phyloP scores from a whole-genome alignment of 345 rosid species.

The Trapa bicornis region DNA sequence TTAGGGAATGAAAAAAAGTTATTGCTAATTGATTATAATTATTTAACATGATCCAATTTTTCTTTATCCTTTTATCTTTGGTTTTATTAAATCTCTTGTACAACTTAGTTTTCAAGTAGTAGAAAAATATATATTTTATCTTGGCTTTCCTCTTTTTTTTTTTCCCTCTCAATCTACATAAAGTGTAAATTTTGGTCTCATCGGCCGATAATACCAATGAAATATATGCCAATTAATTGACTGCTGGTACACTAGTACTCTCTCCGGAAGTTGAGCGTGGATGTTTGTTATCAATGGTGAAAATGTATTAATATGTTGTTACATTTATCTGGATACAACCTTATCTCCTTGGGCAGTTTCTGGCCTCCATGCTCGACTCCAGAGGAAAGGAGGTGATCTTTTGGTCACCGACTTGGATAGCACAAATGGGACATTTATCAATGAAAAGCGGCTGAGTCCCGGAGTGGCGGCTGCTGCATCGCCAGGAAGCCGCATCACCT shows the following conservation, averaged over 20 bases:
- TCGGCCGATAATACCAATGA: too few relatives aligned
- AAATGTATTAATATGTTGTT: background rate
- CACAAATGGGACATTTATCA: conserved; percentile 76
- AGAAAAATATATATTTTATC: too few relatives aligned
- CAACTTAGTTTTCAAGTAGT: too few relatives aligned
- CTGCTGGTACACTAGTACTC: background rate
- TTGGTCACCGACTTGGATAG: conserved; percentile 71
- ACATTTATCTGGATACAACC: background rate
- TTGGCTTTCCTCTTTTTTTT: too few relatives aligned
- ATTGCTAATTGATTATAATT: too few relatives aligned
- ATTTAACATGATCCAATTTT: too few relatives aligned
- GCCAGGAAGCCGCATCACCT: conserved; percentile 50
- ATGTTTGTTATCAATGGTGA: background rate
- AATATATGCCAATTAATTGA: background rate
- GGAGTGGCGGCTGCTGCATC: conserved; percentile 43
- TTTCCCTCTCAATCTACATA: too few relatives aligned
- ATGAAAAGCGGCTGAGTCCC: conserved; percentile 50
- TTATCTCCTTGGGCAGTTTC: conserved; percentile 35
- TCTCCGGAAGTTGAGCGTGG: background rate
- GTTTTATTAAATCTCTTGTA: too few relatives aligned
- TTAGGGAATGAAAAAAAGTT: too few relatives aligned
- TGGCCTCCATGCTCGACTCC: conserved; percentile 64
- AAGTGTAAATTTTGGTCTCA: too few relatives aligned
- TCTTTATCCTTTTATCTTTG: too few relatives aligned
- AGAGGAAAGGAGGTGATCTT: conserved; percentile 48